Percentiles rank a stretch among this genome's conserved stretches.
phyloP scores from a whole-genome alignment of 164 flowering plant species.

The Vitis vinifera region DNA sequence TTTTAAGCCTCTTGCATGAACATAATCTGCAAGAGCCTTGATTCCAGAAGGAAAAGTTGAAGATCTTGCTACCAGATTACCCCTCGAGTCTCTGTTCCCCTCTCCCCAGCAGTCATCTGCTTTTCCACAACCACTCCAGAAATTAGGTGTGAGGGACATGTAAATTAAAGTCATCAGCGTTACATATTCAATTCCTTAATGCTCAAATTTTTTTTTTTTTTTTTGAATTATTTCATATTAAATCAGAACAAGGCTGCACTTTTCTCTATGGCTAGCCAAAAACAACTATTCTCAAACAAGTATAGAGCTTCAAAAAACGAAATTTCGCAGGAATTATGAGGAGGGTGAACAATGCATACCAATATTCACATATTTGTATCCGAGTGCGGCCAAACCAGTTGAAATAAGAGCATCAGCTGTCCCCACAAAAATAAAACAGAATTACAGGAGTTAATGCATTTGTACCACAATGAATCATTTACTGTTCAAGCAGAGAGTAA shows the following conservation, averaged over 20 bases:
- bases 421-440: neutral
- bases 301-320: neutral
- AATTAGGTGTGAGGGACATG: neutral
- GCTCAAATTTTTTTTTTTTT: no score
- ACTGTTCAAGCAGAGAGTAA: no score
- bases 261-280: neutral
- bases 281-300: neutral
- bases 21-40: conserved; percentile 51
- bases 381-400: conserved; percentile 40
- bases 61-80: conserved; percentile 33
- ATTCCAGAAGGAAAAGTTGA: conserved; percentile 57
- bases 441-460: neutral
- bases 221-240: no score
- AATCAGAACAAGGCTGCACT: neutral
- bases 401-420: conserved; percentile 51
- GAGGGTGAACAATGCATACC: conserved; percentile 15
- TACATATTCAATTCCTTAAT: no score
- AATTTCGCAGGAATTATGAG: neutral
- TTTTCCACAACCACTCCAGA: neutral
- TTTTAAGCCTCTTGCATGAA: conserved; percentile 45
- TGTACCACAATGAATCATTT: no score
- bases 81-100: conserved; percentile 21
- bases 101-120: conserved; percentile 40
- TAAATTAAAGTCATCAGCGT: no score
- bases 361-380: conserved; percentile 41